These are phyloP conservation scores for Calonectria pseudoreteaudii DNA, from an alignment of 2,329 filamentous ascomycete species.

Conservation along the genomic window DNA sequence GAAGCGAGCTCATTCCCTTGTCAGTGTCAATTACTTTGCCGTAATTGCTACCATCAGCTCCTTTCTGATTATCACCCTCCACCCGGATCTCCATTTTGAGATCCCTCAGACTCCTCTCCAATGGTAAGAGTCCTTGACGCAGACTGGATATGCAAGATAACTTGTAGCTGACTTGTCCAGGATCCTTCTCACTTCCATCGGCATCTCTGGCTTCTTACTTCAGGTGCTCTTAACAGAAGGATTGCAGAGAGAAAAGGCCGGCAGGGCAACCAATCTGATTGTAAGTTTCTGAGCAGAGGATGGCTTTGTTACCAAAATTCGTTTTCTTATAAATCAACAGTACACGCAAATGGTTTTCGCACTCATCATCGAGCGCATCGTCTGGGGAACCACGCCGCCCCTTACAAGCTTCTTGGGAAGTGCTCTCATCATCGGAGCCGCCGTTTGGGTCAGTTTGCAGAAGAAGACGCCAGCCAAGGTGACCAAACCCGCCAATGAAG, in stretches of 20 bases:
- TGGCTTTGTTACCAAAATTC: neutral
- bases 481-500: slow-evolving; percentile 42
- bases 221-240: slow-evolving; percentile 83
- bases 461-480: slow-evolving; percentile 47
- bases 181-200: slow-evolving; percentile 70
- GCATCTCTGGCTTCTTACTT: slow-evolving; percentile 79
- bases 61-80: slow-evolving; percentile 64
- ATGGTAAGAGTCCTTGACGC: slow-evolving; percentile 34
- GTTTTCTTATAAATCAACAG: slow-evolving; percentile 37
- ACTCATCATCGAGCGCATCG: slow-evolving; percentile 53
- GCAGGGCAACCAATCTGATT: slow-evolving; percentile 47
- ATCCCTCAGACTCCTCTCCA: slow-evolving; percentile 42
- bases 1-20: slow-evolving; percentile 77
- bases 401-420: slow-evolving; percentile 53
- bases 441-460: slow-evolving; percentile 57
- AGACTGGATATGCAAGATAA: too few relatives aligned
- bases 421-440: slow-evolving; percentile 54
- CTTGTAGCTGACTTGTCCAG: slow-evolving; percentile 51
- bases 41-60: slow-evolving; percentile 75
- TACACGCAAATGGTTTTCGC: slow-evolving; percentile 50
- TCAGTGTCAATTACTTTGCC: slow-evolving; percentile 84
- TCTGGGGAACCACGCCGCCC: slow-evolving; percentile 57
- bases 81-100: slow-evolving; percentile 56
- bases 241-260: slow-evolving; percentile 73
- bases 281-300: slow-evolving; percentile 21